Evolutionary conservation across 208 protist genomes (phyloP).

Genomic region (Leishmania lainsoni): DNA sequence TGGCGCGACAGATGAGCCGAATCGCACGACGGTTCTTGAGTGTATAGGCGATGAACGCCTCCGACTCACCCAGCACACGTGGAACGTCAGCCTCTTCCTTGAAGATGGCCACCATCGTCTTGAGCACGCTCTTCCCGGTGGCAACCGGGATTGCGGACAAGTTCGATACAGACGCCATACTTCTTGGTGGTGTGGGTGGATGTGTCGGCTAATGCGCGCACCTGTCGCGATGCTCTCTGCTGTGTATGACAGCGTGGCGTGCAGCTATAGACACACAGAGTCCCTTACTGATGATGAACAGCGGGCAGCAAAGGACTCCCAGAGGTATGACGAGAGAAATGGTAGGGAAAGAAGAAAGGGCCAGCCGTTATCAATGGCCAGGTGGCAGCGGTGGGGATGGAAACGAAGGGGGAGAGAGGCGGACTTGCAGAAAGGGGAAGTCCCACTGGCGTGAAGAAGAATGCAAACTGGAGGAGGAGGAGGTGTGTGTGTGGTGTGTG

Average conservation of each 20-base stretch:
- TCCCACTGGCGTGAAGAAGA: not conserved
- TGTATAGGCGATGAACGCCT: conserved; percentile 80
- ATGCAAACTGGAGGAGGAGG: not conserved
- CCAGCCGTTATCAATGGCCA: not conserved
- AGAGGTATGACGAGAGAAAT: not conserved
- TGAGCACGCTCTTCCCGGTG: conserved; percentile 35
- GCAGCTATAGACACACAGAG: not conserved
- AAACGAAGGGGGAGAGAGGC: not conserved
- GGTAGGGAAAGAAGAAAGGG: not conserved
- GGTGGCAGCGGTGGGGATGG: not conserved
- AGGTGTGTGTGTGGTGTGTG: not conserved
- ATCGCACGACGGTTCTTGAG: conserved; percentile 75
- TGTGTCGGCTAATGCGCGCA: not conserved
- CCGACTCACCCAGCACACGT: conserved; percentile 79
- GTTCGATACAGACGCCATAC: not conserved
- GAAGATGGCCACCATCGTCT: conserved; percentile 65
- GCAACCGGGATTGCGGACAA: conserved; percentile 32
- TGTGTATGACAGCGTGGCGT: not conserved
- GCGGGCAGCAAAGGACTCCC: not conserved
- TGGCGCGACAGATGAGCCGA: conserved; percentile 62
- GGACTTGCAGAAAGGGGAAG: not conserved
- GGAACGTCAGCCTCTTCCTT: conserved; percentile 50
- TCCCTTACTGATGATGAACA: not conserved
- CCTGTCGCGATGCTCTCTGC: not conserved
- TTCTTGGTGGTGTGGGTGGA: conserved; percentile 5